phyloP scores from a whole-genome alignment of 192 early-diverging fungal species.

The Obelidium mucronatum region DNA sequence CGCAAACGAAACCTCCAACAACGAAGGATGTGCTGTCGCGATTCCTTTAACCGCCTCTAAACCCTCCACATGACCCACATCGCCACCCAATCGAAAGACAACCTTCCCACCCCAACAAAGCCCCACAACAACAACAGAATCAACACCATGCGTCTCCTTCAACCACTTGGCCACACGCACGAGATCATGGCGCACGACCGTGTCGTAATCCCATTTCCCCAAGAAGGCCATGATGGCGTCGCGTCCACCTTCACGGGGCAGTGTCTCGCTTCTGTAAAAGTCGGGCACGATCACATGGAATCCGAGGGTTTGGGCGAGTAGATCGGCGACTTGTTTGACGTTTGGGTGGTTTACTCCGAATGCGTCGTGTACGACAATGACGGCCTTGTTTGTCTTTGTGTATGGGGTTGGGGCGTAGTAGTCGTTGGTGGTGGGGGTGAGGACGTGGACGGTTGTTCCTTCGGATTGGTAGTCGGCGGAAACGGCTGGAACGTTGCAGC shows the following conservation, averaged over 20 bases:
- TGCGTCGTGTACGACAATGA: neutral
- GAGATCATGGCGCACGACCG: neutral
- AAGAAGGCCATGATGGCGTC: neutral
- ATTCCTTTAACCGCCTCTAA: slow-evolving; percentile 20
- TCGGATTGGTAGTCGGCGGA: neutral
- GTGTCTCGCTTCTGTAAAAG: neutral
- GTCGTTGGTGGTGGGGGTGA: neutral
- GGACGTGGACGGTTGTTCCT: neutral
- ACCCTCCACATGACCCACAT: neutral
- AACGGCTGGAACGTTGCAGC: slow-evolving; percentile 4
- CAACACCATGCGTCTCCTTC: slow-evolving; percentile 1
- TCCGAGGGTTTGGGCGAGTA: neutral
- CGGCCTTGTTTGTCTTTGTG: neutral
- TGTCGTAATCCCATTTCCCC: neutral
- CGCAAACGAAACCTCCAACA: slow-evolving; percentile 44
- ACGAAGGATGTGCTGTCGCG: slow-evolving; percentile 56
- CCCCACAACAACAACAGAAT: slow-evolving; percentile 6
- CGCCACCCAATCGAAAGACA: neutral
- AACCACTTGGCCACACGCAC: neutral
- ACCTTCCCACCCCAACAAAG: slow-evolving; percentile 25
- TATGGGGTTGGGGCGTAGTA: neutral
- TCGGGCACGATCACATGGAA: slow-evolving; percentile 9
- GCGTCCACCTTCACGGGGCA: neutral
- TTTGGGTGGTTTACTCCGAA: neutral
- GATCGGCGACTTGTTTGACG: slow-evolving; percentile 8